phyloP scores from a whole-genome alignment of 371 early-diverging fungal species.

The Zychaea mexicana region DNA sequence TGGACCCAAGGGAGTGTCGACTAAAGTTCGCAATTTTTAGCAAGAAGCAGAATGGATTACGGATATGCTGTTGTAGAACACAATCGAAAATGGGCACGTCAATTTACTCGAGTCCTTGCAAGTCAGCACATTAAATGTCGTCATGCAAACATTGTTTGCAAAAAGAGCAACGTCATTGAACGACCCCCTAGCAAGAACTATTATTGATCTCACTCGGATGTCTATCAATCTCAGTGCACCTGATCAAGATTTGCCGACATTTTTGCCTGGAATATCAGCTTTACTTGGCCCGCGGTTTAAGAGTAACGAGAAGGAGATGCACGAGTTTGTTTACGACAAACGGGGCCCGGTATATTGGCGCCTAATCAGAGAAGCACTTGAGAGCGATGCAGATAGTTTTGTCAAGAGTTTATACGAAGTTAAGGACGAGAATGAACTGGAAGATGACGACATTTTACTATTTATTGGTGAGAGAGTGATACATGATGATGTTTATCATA shows the following conservation, averaged over 20 bases:
- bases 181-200: background rate
- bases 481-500: no score
- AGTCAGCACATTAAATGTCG: conserved; percentile 7
- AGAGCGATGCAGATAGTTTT: conserved; percentile 8
- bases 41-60: conserved; percentile 2
- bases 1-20: conserved; percentile 5
- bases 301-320: background rate
- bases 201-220: background rate
- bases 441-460: no score
- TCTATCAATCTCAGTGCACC: background rate
- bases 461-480: no score
- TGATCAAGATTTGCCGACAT: conserved; percentile 9
- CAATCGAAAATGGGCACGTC: background rate
- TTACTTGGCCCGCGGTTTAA: background rate
- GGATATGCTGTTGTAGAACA: background rate
- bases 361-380: conserved; percentile 4
- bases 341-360: background rate
- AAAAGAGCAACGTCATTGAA: background rate
- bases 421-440: background rate
- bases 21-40: background rate
- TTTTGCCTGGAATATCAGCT: conserved; percentile 14
- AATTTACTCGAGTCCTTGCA: background rate
- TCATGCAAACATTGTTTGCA: conserved; percentile 9
- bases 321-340: background rate
- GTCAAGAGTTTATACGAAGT: conserved; percentile 9